Conservation (phyloP, 2,329 filamentous ascomycete genomes). For the Cladosporium sp. region DNA sequence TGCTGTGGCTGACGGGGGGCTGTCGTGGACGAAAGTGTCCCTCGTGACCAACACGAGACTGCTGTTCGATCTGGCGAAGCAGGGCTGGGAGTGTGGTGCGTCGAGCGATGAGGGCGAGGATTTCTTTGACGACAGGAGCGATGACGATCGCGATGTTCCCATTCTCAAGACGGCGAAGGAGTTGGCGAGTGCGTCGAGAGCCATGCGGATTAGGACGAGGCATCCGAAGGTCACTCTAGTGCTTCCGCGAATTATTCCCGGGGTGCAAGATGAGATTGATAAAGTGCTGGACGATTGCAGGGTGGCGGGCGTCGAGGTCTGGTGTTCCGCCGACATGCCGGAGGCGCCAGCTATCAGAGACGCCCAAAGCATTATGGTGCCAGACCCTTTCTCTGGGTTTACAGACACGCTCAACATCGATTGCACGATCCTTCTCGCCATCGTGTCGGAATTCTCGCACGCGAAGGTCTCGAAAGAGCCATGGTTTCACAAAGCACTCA, state of each 20-base stretch:
- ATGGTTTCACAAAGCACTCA: constrained; percentile 55
- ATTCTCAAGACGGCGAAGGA: constrained; percentile 55
- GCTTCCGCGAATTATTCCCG: constrained; percentile 52
- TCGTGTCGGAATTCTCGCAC: constrained; percentile 69
- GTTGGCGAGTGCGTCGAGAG: constrained; percentile 51
- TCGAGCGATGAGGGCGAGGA: constrained; percentile 40
- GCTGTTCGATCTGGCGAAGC: constrained; percentile 62
- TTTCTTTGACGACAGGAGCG: constrained; percentile 34
- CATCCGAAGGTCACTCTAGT: constrained; percentile 56
- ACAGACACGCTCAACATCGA: constrained; percentile 52
- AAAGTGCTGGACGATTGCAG: constrained; percentile 51
- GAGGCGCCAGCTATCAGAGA: constrained; percentile 18
- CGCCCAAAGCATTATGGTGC: constrained; percentile 29
- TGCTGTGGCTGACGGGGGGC: constrained; percentile 56
- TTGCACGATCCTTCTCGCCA: constrained; percentile 64
- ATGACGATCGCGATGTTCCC: constrained; percentile 48
- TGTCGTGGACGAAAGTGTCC: constrained; percentile 63
- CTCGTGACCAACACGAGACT: constrained; percentile 58
- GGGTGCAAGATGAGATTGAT: constrained; percentile 49
- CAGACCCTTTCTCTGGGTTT: constrained; percentile 34
- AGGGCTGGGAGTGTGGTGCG: constrained; percentile 54
- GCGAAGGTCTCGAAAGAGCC: constrained; percentile 40
- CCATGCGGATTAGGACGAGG: constrained; percentile 52
- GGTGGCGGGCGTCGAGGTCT: constrained; percentile 39
- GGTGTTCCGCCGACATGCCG: constrained; percentile 26